A percentile compares a stretch with the other conserved stretches of the same genome.
These are phyloP conservation scores for Thamnidium elegans DNA, from an alignment of 192 early-diverging fungal species.

Conservation along the genomic window DNA sequence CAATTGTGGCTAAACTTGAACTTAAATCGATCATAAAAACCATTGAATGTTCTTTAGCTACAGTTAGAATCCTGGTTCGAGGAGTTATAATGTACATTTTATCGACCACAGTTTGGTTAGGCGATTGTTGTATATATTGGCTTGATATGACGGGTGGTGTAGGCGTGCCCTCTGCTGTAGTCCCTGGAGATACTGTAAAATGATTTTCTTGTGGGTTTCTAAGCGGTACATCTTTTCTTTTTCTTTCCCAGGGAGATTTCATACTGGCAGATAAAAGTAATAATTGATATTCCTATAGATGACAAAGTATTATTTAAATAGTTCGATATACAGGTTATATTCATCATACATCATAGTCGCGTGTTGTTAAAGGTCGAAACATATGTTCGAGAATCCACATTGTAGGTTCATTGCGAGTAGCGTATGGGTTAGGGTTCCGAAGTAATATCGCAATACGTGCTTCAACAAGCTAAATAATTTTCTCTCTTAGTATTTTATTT, in stretches of 20 bases:
- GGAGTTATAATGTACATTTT: slow-evolving; percentile 56
- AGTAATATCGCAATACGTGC: slow-evolving; percentile 32
- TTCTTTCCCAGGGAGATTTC: slow-evolving; percentile 14
- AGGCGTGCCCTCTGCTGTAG: background rate
- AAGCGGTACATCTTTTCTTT: slow-evolving; percentile 4
- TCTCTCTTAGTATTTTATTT: too few relatives aligned
- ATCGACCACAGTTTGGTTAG: background rate
- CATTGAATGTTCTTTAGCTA: slow-evolving; percentile 57
- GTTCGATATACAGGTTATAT: background rate
- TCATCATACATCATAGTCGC: slow-evolving; percentile 26
- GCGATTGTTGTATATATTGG: background rate
- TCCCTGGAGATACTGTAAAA: background rate
- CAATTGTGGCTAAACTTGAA: slow-evolving; percentile 63
- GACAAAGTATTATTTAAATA: background rate
- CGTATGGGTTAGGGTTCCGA: slow-evolving; percentile 13
- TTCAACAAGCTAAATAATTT: slow-evolving; percentile 6
- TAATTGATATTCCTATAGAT: slow-evolving; percentile 3
- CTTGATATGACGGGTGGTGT: background rate
- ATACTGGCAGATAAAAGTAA: background rate
- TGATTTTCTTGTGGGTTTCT: background rate
- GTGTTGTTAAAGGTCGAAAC: slow-evolving; percentile 27
- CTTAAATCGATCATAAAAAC: slow-evolving; percentile 70
- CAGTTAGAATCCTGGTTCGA: slow-evolving; percentile 57
- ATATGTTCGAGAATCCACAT: slow-evolving; percentile 40
- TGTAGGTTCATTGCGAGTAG: slow-evolving; percentile 30